Evolutionary conservation across 2,329 filamentous ascomycete species (phyloP), one percentile per base, ranked within the genome.

Genomic region (Ascocoryne sarcoides): DNA sequence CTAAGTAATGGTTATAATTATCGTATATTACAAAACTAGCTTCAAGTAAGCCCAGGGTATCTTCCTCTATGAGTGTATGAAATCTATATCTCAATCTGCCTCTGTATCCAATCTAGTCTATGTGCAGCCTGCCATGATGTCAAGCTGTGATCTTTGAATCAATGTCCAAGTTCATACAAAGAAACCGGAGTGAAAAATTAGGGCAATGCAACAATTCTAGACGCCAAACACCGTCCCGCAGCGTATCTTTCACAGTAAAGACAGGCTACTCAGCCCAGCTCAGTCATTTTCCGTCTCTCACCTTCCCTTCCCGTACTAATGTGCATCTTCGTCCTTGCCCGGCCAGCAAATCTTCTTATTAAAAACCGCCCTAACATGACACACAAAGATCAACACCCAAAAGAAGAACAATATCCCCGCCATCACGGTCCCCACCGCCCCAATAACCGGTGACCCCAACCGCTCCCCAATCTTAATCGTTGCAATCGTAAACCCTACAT

Each of bases 401-500:
- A 62, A 43, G 16, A 72, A 60, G 8, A 68, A 71, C 60, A 76
- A 67, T 0, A 58, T 69, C 0, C 64, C 69, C 0, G 61, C 62
- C n/a, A 73, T 62, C 1, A 23, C 44, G 5, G 46, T 45, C 12
- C 50, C 48, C 2, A 52, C 43, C 61, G 68, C 70, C 30, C 62
- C 50, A 3, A 75, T 61, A 0, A 58, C 55, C 0, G 65, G 53
- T 43, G 62, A 71, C 23, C 59, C 52, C 8, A 76, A 60, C 26
- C 66, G 63, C 5, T 65, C 67, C 0, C 66, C 70, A 10, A 76
- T 69, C 5, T 69, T 61, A 40, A 75, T 73, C 1, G 72, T 75
- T 2, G 72, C 71, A 37, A 78, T 59, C 3, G 68, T 69, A 53
- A 77, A 77, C 5, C 74, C 74, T 0, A 69, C 71, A 57, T 78